Base-by-base conservation (phyloP, 2,329 filamentous ascomycete species). In the Thelonectria blattea region DNA sequence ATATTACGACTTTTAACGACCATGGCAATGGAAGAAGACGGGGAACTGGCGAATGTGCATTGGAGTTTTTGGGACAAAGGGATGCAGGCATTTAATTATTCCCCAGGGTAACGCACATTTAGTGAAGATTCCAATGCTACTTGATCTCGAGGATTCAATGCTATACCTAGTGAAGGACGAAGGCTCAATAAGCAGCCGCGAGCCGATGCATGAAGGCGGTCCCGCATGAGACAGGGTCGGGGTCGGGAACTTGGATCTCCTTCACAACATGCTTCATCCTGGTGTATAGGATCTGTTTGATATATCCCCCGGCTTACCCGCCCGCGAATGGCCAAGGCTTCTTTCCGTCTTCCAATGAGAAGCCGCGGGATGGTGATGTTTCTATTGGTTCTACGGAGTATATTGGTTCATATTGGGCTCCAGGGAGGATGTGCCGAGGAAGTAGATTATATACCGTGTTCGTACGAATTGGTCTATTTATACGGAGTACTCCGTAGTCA, bases 1-100 rank as follows among this genome's bases (percentile, higher is more conserved):
- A 57, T 27, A 41, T 60, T 53, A 68, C 56, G 65, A 68, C 47
- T 67, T 55, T 68, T 52, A 66, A 62, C 51, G 47, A 48, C 55
- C 27, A 65, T 34, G 3, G 12, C 27, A 42, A 42, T 27, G 39
- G 22, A 10, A 43, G 11, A 12, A 24, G n/a, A 24, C 22, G 34
- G n/a, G n/a, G 34, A 37, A 43, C 27, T 7, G 22, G 50, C 22
- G 11, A 37, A 22, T 41, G 27, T 52, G 9, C 27, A 5, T 49
- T 52, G 50, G 50, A 52, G 50, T 52, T 37, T 52, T 43, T 30
- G 24, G 15, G 27, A 17, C 8, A 42, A n/a, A 22, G n/a, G 24
- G 24, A 32, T 37, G 15, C 15, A 37, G 34, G 34, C 34, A 37
- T 37, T 37, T 37, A 37, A 15, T 37, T 37, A 37, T 37, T 14